Base-by-base conservation (phyloP, 1,284 basidiomycete species). In the Apiotrichum sp. region DNA sequence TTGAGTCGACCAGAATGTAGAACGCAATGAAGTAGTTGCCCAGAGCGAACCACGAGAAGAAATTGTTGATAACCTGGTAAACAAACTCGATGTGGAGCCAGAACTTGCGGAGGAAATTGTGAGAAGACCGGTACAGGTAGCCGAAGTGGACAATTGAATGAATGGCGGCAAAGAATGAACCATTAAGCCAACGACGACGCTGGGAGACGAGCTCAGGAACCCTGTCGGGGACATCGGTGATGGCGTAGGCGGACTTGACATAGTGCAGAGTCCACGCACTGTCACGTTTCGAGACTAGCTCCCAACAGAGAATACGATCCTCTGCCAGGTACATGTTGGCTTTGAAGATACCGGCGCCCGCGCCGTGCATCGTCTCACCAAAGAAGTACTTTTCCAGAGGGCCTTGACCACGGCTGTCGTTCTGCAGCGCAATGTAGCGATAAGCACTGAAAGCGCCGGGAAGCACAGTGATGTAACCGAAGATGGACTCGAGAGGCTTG, bases 301-400 rank as follows among this genome's bases (percentile, higher is more conserved):
- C 92, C 92, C 90, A 95, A 71, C 92, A 95, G 1, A 95, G 79
- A 63, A 95, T 93, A 40, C 72, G 68, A 59, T 78, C 77, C 67
- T 93, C 91, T 9, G 91, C 91, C 13, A 95, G 83, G 71, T 93
- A 96, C 92, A 96, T 95, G 73, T 95, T 95, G 39, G 89, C 89
- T 4, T 89, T 91, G 74, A 92, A 92, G 65, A 92, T 90, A 69
- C 89, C 88, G 2, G 88, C 88, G 68, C 89, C 89, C 1, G 89
- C 88, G 50, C 89, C 90, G 64, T 92, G 89, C 85, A 90, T 86
- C 73, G 86, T 93, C 80, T 95, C 91, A 31, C 93, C 93, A 43
- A 93, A 77, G 80, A 98, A 98, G 77, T 97, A 98, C 72, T 93
- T 90, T 63, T 90, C 86, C 59, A 98, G 70, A 0, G 93, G 93